A percentile compares a stretch with the other conserved stretches of the same genome.
phyloP scores from a whole-genome alignment of 1,139 yeast species.

The Hemisphaericaspora xylanilytica region DNA sequence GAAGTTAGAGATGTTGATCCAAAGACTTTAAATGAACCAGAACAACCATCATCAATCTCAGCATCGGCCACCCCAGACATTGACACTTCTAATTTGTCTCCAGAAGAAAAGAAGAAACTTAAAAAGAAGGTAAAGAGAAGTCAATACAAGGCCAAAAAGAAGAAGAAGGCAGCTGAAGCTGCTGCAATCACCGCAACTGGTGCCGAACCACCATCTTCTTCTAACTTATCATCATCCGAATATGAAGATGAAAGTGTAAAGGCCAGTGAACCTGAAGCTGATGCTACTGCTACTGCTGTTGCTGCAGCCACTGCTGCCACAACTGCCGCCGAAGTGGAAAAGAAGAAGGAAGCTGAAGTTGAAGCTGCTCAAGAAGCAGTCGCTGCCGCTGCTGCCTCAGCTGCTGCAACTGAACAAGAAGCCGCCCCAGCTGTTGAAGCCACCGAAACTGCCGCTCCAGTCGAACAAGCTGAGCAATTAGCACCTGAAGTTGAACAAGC shows the following conservation, averaged over 20 bases:
- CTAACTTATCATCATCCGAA: conserved; percentile 8
- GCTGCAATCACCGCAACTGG: conserved; percentile 22
- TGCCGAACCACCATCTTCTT: conserved; percentile 17
- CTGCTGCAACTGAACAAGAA: conserved; percentile 7
- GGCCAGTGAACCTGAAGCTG: conserved; percentile 21
- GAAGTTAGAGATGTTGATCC: conserved; percentile 41
- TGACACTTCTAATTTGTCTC: conserved; percentile 22
- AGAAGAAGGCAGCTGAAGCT: conserved; percentile 41
- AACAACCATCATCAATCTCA: background rate
- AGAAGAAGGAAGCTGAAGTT: conserved; percentile 3
- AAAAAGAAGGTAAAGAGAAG: conserved; percentile 50
- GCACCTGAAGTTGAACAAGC: conserved; percentile 2
- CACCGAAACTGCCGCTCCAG: background rate
- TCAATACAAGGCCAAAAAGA: conserved; percentile 46
- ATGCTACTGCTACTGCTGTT: conserved; percentile 11
- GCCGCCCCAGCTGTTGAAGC: conserved; percentile 7
- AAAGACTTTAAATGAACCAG: conserved; percentile 41
- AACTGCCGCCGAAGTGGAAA: conserved; percentile 1
- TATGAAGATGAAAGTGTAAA: conserved; percentile 18
- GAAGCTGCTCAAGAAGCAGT: conserved; percentile 6
- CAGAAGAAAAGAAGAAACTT: conserved; percentile 45
- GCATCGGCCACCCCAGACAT: conserved; percentile 6
- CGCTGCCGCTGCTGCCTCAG: conserved; percentile 10
- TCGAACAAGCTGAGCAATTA: conserved; percentile 4
- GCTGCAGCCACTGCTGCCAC: conserved; percentile 2